These are phyloP conservation scores for Lindgomyces ingoldianus DNA, from an alignment of 495 filamentous ascomycete genomes.

Conservation along the genomic window DNA sequence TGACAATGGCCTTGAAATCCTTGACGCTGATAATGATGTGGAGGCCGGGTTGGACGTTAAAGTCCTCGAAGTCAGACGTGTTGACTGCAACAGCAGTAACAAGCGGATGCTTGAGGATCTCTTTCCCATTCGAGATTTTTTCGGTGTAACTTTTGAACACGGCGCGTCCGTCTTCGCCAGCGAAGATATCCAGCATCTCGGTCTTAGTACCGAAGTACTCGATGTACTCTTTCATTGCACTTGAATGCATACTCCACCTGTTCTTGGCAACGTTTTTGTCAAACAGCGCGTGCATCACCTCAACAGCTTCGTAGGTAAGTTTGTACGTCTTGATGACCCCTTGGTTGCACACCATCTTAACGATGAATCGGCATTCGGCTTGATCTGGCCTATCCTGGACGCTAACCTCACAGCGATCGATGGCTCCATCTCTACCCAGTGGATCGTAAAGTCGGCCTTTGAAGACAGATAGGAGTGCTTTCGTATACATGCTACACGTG, in stretches of 20 bases:
- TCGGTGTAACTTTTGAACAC: conserved; percentile 96
- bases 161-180: conserved; percentile 60
- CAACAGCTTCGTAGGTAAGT: conserved; percentile 81
- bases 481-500: conserved; percentile 72
- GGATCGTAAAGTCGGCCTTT: conserved; percentile 61
- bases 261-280: conserved; percentile 69
- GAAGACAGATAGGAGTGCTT: conserved; percentile 77
- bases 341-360: conserved; percentile 85
- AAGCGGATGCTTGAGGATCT: conserved; percentile 88
- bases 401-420: conserved; percentile 84
- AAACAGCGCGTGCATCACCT: conserved; percentile 85
- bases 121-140: conserved; percentile 80
- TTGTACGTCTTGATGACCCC: conserved; percentile 91
- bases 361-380: conserved; percentile 74
- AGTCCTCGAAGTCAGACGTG: conserved; percentile 81
- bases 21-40: conserved; percentile 90
- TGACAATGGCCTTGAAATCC: conserved; percentile 88
- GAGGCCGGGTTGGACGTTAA: conserved; percentile 72
- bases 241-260: conserved; percentile 75
- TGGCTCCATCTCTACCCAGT: conserved; percentile 70
- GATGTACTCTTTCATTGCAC: conserved; percentile 75
- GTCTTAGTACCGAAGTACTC: conserved; percentile 90
- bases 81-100: conserved; percentile 90
- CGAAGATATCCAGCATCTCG: conserved; percentile 86
- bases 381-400: conserved; percentile 72